Evolutionary conservation across 768 basidiomycete species (phyloP).

Genomic region (Calvatia gigantea): DNA sequence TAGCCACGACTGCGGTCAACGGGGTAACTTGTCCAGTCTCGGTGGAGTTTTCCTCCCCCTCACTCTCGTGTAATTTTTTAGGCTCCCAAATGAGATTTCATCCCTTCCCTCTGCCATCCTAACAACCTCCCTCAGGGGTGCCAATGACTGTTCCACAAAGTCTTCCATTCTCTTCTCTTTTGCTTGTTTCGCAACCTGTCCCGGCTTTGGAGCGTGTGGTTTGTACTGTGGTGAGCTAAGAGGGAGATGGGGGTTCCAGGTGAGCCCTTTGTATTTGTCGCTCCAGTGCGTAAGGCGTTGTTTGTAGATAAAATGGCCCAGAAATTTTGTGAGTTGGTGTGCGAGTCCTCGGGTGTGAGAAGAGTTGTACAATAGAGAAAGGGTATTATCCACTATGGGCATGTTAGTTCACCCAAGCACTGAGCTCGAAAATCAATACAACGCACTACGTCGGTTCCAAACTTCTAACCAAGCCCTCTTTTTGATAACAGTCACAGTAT

Average conservation of each 20-base stretch:
- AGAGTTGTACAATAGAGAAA: conserved; percentile 60
- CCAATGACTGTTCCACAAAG: conserved; percentile 37
- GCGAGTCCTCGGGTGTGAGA: conserved; percentile 59
- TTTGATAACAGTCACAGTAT: not conserved
- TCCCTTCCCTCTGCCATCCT: conserved; percentile 58
- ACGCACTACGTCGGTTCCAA: conserved; percentile 59
- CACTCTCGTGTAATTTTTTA: conserved; percentile 33
- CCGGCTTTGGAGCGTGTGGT: conserved; percentile 11
- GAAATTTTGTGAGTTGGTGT: conserved; percentile 56
- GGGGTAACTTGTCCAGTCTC: not conserved
- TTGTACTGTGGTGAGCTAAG: conserved; percentile 11
- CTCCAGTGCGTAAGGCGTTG: conserved; percentile 23
- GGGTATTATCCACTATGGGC: conserved; percentile 61
- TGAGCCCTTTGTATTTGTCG: conserved; percentile 6
- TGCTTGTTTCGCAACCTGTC: conserved; percentile 12
- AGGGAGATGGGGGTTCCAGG: conserved; percentile 14
- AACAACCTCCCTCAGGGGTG: conserved; percentile 49
- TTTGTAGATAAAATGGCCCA: conserved; percentile 34
- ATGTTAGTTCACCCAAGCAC: not conserved
- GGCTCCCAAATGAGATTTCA: conserved; percentile 37
- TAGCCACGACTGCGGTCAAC: not conserved
- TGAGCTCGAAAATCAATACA: conserved; percentile 1
- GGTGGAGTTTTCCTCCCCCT: conserved; percentile 6
- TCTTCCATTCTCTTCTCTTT: conserved; percentile 16
- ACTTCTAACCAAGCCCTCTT: conserved; percentile 35